These are phyloP conservation scores for Cnidoscolus chayamansa DNA, from an alignment of 441 rosid genomes.

Conservation along the genomic window DNA sequence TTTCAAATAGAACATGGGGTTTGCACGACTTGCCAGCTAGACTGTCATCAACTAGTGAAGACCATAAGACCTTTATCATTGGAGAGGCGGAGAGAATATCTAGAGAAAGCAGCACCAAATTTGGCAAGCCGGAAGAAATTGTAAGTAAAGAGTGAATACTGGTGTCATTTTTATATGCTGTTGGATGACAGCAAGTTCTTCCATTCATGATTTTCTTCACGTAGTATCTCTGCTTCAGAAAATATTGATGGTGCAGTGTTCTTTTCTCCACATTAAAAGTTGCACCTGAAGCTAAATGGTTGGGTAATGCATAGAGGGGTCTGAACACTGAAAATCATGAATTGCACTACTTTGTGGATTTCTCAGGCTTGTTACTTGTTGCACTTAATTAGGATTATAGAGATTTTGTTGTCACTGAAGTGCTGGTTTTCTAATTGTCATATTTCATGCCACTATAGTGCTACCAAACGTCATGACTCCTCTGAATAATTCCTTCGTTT, in stretches of 20 bases:
- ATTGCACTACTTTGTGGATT: constrained; percentile 8
- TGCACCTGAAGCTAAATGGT: constrained; percentile 4
- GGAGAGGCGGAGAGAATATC: constrained; percentile 54
- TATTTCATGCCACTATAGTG: background rate
- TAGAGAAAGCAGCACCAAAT: constrained; percentile 63
- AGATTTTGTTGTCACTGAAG: background rate
- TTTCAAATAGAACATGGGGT: constrained; percentile 80
- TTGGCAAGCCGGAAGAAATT: constrained; percentile 57
- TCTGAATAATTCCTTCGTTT: constrained; percentile 17
- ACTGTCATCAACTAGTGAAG: constrained; percentile 81
- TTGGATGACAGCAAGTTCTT: background rate
- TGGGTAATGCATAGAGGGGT: constrained; percentile 1
- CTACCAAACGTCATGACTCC: background rate
- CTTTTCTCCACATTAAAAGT: background rate
- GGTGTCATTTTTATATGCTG: background rate
- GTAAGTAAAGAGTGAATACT: constrained; percentile 42
- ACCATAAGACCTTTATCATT: constrained; percentile 63
- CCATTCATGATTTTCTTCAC: background rate
- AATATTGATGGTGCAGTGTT: background rate
- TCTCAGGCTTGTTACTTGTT: background rate
- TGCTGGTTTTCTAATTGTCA: background rate
- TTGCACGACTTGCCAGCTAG: constrained; percentile 76
- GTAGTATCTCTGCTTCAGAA: background rate
- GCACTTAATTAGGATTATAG: background rate
- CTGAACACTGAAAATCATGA: background rate